A percentile compares a stretch with the other conserved stretches of the same genome.
Evolutionary conservation across 2,329 filamentous ascomycete species (phyloP).

Genomic region (Cladosporium sp.): DNA sequence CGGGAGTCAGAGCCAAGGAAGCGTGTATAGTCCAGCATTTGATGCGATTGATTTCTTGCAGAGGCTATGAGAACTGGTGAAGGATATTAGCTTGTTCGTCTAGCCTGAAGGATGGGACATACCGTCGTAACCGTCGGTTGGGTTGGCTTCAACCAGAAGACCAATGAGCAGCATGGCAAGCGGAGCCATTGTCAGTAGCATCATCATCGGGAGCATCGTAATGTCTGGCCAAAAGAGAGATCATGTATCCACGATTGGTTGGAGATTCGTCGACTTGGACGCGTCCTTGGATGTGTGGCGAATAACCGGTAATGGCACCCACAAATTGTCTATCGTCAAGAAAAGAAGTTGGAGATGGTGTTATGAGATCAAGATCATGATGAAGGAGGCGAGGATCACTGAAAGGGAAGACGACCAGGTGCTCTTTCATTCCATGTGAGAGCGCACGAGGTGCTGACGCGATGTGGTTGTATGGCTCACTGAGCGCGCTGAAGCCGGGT

Average conservation of each 20-base stretch:
- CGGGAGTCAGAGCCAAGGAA: conserved; percentile 1
- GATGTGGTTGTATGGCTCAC: conserved; percentile 7
- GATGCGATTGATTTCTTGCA: background rate
- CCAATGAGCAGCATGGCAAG: background rate
- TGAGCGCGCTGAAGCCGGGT: background rate
- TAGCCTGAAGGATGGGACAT: background rate
- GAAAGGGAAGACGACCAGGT: background rate
- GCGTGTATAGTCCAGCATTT: background rate
- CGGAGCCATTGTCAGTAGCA: background rate
- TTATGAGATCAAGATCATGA: background rate
- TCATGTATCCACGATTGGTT: too few species aligned
- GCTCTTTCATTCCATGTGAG: background rate
- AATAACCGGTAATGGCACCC: too few species aligned
- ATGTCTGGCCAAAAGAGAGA: background rate
- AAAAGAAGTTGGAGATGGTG: background rate
- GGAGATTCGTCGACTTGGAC: too few species aligned
- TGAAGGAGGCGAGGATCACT: background rate
- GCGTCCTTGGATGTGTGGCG: too few species aligned
- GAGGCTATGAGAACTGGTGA: background rate
- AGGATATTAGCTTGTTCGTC: background rate
- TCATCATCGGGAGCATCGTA: background rate
- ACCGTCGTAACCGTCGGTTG: background rate
- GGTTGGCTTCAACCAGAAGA: background rate
- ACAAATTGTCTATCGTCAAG: background rate
- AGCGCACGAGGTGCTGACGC: too few species aligned